Evolutionary conservation across 495 filamentous ascomycete genomes (phyloP).

Genomic region (Talaromyces nanjingensis): DNA sequence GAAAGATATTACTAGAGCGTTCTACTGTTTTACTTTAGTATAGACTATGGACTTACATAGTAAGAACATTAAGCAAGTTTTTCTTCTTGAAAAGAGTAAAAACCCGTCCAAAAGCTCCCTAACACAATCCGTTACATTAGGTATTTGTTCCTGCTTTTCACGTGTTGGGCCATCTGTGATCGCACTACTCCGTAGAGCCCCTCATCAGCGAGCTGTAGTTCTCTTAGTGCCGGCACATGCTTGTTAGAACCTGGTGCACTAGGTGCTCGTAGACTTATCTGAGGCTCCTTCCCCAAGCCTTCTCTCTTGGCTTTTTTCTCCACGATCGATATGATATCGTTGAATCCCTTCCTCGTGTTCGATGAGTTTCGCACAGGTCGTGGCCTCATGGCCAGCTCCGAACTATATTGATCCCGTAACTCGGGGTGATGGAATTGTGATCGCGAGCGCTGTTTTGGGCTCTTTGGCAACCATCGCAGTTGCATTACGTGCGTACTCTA

Average conservation of each 20-base stretch:
- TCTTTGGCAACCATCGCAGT: conserved; percentile 17
- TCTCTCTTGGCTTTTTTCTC: not conserved
- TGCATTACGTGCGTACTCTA: not conserved
- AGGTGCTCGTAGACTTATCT: not conserved
- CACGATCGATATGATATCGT: not conserved
- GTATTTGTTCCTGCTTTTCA: not conserved
- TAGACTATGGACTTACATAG: no score
- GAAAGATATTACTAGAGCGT: no score
- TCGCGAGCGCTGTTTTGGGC: conserved; percentile 23
- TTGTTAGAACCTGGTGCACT: not conserved
- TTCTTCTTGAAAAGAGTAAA: no score
- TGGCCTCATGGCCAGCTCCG: conserved; percentile 30
- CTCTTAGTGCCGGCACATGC: no score
- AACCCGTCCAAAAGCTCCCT: no score
- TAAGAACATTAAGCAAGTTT: no score
- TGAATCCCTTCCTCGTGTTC: not conserved
- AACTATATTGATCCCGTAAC: conserved; percentile 34
- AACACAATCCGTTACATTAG: no score
- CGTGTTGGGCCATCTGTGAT: not conserved
- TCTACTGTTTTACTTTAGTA: no score
- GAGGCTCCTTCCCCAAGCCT: not conserved
- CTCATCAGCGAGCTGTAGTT: no score
- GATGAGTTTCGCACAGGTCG: conserved; percentile 14
- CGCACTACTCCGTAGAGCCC: not conserved
- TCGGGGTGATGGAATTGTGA: conserved; percentile 23